Percentiles rank a stretch among this genome's conserved stretches.
Evolutionary conservation across 2,329 filamentous ascomycete species (phyloP).

Genomic region (Cordyceps farinosa): DNA sequence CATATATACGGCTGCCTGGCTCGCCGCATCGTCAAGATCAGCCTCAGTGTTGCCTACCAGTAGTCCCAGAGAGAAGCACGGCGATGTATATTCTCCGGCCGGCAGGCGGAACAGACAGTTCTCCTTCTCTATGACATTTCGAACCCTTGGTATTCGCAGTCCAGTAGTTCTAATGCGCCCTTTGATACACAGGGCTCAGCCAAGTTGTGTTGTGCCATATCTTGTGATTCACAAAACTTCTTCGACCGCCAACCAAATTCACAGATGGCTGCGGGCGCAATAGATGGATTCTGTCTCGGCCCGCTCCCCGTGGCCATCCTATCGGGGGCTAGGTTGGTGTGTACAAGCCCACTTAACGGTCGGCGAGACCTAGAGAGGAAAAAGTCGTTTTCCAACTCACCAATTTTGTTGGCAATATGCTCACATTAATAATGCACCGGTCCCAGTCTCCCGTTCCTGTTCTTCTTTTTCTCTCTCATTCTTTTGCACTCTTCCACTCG

Average conservation of each 20-base stretch:
- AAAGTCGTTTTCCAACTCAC: not conserved
- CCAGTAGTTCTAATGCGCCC: not conserved
- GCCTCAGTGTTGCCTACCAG: too few species aligned
- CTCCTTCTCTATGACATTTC: not conserved
- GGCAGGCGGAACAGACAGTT: not conserved
- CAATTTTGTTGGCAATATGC: not conserved
- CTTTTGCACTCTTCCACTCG: not conserved
- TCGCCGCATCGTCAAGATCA: not conserved
- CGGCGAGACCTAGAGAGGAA: not conserved
- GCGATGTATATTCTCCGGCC: not conserved
- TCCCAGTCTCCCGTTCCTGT: not conserved
- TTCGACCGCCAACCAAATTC: not conserved
- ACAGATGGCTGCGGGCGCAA: not conserved
- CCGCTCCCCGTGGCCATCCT: not conserved
- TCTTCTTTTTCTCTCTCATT: not conserved
- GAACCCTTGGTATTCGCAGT: not conserved
- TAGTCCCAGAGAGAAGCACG: not conserved
- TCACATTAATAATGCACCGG: not conserved
- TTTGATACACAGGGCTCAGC: not conserved
- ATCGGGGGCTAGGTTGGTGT: not conserved
- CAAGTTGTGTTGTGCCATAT: not conserved
- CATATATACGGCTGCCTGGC: not conserved
- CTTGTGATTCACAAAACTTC: not conserved
- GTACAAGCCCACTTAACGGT: conserved; percentile 3
- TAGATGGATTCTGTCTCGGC: conserved; percentile 2